These are phyloP conservation scores for Fraxinus nigra DNA, from an alignment of 305 asterid genomes.

Conservation along the genomic window DNA sequence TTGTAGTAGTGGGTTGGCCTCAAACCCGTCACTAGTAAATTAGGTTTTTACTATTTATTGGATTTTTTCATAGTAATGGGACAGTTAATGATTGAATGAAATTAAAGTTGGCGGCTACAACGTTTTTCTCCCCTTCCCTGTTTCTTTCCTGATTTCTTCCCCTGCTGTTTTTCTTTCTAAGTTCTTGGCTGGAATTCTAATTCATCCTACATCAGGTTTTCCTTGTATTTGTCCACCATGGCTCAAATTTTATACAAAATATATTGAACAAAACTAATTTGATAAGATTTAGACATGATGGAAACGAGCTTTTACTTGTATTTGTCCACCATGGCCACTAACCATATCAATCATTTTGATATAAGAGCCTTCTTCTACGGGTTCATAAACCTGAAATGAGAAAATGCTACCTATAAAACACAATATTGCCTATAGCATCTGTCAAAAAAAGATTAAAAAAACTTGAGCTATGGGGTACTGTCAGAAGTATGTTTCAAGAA, in stretches of 20 bases:
- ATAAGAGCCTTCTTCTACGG: constrained; percentile 98
- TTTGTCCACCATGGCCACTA: constrained; percentile 96
- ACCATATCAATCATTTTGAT: constrained; percentile 98
- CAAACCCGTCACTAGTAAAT: too few species aligned
- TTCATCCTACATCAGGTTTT: not conserved
- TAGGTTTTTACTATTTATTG: too few species aligned
- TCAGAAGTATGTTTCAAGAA: constrained; percentile 29
- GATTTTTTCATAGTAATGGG: too few species aligned
- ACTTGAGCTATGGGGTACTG: constrained; percentile 2
- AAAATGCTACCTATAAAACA: constrained; percentile 24
- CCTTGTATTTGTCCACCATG: constrained; percentile 98
- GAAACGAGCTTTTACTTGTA: constrained; percentile 52
- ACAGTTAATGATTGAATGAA: too few species aligned
- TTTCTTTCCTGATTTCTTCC: too few species aligned
- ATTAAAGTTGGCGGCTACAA: too few species aligned
- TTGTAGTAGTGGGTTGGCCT: too few species aligned
- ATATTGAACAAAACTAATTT: not conserved
- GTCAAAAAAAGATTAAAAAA: not conserved
- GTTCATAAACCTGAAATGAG: constrained; percentile 76
- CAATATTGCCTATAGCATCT: constrained; percentile 12
- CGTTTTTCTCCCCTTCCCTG: too few species aligned
- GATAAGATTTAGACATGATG: constrained; percentile 10
- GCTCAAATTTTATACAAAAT: constrained; percentile 24
- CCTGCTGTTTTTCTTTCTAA: too few species aligned
- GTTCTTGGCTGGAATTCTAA: too few species aligned